phyloP scores from a whole-genome alignment of 1,284 basidiomycete genomes.

The Moniliella sp. region DNA sequence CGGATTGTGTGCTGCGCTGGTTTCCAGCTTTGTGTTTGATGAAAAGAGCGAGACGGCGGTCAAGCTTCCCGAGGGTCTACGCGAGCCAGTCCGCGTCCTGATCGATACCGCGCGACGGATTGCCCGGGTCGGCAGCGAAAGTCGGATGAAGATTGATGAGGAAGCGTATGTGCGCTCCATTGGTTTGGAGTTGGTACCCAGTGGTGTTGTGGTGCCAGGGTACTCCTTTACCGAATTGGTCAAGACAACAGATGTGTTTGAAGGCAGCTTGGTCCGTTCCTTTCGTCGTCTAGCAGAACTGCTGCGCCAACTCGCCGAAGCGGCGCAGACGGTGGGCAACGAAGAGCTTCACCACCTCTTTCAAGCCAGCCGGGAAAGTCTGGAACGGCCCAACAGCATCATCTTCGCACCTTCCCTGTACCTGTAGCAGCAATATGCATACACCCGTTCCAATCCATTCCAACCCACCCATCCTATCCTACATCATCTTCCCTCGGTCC shows the following conservation, averaged over 20 bases:
- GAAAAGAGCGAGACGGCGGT: conserved; percentile 85
- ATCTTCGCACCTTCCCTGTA: conserved; percentile 20
- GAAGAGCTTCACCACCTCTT: conserved; percentile 48
- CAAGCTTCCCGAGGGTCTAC: conserved; percentile 73
- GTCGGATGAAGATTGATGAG: conserved; percentile 66
- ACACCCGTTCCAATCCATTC: not conserved
- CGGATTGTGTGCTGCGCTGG: conserved; percentile 71
- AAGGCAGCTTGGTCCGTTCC: conserved; percentile 58
- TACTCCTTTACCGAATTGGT: conserved; percentile 89
- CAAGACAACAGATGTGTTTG: conserved; percentile 89
- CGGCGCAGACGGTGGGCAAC: conserved; percentile 88
- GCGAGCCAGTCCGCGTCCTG: conserved; percentile 71
- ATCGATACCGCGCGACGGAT: conserved; percentile 85
- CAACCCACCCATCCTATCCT: not conserved
- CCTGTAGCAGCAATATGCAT: not conserved
- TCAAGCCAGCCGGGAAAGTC: conserved; percentile 11
- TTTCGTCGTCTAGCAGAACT: conserved; percentile 83
- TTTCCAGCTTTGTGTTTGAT: conserved; percentile 88
- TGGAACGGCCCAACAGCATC: conserved; percentile 28
- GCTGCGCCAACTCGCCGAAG: conserved; percentile 76
- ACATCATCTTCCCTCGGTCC: not conserved
- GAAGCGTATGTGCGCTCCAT: conserved; percentile 86
- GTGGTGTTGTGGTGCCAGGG: conserved; percentile 92
- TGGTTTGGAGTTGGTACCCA: conserved; percentile 93
- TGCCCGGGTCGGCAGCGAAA: conserved; percentile 76